Evolutionary conservation across 192 early-diverging fungal genomes (phyloP), one percentile per base, ranked within the genome.

Genomic region (Jimgerdemannia flammicorona): DNA sequence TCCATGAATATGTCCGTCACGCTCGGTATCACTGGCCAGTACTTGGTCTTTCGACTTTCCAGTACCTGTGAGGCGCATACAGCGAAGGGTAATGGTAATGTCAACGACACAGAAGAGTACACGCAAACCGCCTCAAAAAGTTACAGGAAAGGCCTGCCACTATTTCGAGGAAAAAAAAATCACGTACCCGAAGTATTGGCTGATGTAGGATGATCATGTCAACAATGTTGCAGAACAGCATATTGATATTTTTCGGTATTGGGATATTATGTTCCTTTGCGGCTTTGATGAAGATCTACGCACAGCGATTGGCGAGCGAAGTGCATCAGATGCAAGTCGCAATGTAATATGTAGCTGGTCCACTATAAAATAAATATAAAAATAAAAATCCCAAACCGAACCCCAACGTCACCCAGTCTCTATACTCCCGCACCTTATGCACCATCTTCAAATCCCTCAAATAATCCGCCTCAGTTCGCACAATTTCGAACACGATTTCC

Each of bases 401-500:
- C 44, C 29, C 17, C 17, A 19, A 63, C 3, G 44, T 73, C 39
- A 73, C 63, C 70, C 29, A 29, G 29, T 29, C 29, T 29, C 29
- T 29, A 29, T n/a, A 29, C 29, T 59, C 66, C 19, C 66, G 43
- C 70, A 75, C 74, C 67, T 70, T 68, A 40, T 75, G 70, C 2
- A 59, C 68, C 43, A 75, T 39, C 10, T 20, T 44, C 6, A 75
- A 29, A 44, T 75, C 74, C 10, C 59, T 68, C 43, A 70, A 17
- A 44, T 75, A 75, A 20, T 41, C 63, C 20, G 68, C 43, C 59
- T 75, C 74, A 39, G 74, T 75, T 19, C 20, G 8, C 4, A 68
- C 70, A 44, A 75, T 44, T 19, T 75, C 74, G 19, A 70, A 70
- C 4, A 75, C n/a, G 41, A 75, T 14, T 44, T 75, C 74, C 43